Conservation (phyloP, 345 rosid species). For the Gossypium turneri region DNA sequence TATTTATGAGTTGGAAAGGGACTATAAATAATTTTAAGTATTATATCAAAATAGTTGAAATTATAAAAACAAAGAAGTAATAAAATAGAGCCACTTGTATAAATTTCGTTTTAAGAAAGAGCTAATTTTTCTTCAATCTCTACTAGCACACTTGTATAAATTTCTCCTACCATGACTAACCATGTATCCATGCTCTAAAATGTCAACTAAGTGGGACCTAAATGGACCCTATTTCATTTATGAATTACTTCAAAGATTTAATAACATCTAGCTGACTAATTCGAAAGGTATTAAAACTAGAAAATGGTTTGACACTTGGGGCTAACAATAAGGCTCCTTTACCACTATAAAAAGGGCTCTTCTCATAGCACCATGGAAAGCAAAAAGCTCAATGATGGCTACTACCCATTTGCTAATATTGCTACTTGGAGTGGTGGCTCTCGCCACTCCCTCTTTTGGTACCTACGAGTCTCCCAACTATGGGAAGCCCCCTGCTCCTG, state of each 20-base stretch:
- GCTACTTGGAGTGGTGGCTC: conserved; percentile 26
- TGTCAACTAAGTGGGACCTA: conserved; percentile 4
- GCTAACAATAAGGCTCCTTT: neutral
- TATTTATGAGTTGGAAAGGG: no score
- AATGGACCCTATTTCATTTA: conserved; percentile 3
- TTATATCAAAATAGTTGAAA: no score
- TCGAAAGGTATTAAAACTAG: neutral
- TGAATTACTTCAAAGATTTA: neutral
- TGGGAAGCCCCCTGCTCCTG: neutral
- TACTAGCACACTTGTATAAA: neutral
- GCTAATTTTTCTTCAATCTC: no score
- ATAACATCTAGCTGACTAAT: no score
- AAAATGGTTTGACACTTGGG: neutral
- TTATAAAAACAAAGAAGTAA: no score
- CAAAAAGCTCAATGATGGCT: conserved; percentile 20
- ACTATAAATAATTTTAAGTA: no score
- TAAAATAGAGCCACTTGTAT: no score
- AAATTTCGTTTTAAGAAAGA: no score
- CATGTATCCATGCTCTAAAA: neutral
- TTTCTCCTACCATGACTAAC: neutral
- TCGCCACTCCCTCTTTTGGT: conserved; percentile 24
- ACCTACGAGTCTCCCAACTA: neutral
- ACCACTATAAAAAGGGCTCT: conserved; percentile 14
- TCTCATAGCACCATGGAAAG: neutral
- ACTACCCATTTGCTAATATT: conserved; percentile 18